phyloP scores from a whole-genome alignment of 768 basidiomycete genomes.

The Glaciozyma antarctica region DNA sequence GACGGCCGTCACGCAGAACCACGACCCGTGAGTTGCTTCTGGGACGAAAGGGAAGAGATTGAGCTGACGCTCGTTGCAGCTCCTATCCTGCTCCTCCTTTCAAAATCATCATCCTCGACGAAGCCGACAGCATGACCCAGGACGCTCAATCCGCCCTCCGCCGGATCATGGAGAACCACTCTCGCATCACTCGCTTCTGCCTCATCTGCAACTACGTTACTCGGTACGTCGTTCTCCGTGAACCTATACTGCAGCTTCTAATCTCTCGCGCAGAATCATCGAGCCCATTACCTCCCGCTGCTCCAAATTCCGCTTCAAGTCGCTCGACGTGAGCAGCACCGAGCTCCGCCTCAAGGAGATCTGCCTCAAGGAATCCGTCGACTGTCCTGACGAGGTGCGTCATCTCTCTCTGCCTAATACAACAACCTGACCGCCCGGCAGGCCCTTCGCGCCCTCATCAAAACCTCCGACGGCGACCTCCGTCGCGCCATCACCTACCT shows the following conservation, averaged over 20 bases:
- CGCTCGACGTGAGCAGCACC: slow-evolving; percentile 70
- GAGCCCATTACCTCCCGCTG: slow-evolving; percentile 98
- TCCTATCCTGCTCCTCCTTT: slow-evolving; percentile 93
- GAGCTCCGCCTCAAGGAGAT: slow-evolving; percentile 67
- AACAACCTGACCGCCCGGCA: not conserved
- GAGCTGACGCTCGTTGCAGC: slow-evolving; percentile 33
- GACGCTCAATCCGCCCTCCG: slow-evolving; percentile 94
- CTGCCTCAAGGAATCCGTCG: slow-evolving; percentile 62
- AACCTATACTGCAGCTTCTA: not conserved
- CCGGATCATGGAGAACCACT: slow-evolving; percentile 99
- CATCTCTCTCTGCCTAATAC: not conserved
- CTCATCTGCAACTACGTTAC: slow-evolving; percentile 99
- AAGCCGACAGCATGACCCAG: slow-evolving; percentile 99
- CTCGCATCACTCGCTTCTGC: slow-evolving; percentile 92
- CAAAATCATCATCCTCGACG: slow-evolving; percentile 97
- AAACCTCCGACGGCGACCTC: slow-evolving; percentile 78
- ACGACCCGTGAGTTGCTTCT: slow-evolving; percentile 21
- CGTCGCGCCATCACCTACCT: slow-evolving; percentile 95
- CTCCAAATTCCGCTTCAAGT: slow-evolving; percentile 96
- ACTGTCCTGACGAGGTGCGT: slow-evolving; percentile 41
- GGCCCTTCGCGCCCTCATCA: slow-evolving; percentile 65
- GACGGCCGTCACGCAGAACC: slow-evolving; percentile 35
- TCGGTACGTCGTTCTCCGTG: slow-evolving; percentile 50
- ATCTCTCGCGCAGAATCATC: slow-evolving; percentile 62
- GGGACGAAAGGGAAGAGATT: too few relatives aligned